phyloP scores from a whole-genome alignment of 2,329 filamentous ascomycete genomes.

The Neodidymelliopsis sp. region DNA sequence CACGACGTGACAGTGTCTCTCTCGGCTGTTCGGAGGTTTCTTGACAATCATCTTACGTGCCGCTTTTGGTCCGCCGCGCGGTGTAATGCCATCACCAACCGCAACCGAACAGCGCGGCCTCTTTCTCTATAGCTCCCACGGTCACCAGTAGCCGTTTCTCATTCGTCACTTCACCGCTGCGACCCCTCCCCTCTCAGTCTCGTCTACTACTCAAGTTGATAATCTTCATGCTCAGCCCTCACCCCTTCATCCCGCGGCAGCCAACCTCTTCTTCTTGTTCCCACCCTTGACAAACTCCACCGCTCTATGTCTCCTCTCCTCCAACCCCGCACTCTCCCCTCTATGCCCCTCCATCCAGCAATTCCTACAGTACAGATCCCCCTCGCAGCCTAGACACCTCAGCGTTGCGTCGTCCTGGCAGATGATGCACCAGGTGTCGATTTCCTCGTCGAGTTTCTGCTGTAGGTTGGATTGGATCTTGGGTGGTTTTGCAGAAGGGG shows the following conservation, averaged over 20 bases:
- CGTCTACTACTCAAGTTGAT: no score
- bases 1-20: no score
- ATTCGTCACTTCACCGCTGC: no score
- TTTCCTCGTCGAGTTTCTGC: conserved; percentile 71
- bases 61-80: no score
- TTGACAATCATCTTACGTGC: no score
- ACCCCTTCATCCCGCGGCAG: conserved; percentile 17
- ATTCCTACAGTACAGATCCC: conserved; percentile 74
- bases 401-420: conserved; percentile 81
- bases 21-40: no score
- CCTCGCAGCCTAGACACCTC: conserved; percentile 74
- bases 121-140: no score
- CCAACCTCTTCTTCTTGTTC: conserved; percentile 12
- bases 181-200: no score
- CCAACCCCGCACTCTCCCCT: conserved; percentile 71
- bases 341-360: conserved; percentile 86
- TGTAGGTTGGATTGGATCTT: conserved; percentile 46
- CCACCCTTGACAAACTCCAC: conserved; percentile 59
- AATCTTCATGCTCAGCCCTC: no score
- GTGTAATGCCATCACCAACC: no score
- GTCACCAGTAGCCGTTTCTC: no score
- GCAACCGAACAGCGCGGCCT: no score
- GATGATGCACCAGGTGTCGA: conserved; percentile 80
- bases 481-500: conserved; percentile 49
- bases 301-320: conserved; percentile 74